Evolutionary conservation across 768 basidiomycete species (phyloP), one percentile per base, ranked within the genome.

Genomic region (Favolaschia claudopus): DNA sequence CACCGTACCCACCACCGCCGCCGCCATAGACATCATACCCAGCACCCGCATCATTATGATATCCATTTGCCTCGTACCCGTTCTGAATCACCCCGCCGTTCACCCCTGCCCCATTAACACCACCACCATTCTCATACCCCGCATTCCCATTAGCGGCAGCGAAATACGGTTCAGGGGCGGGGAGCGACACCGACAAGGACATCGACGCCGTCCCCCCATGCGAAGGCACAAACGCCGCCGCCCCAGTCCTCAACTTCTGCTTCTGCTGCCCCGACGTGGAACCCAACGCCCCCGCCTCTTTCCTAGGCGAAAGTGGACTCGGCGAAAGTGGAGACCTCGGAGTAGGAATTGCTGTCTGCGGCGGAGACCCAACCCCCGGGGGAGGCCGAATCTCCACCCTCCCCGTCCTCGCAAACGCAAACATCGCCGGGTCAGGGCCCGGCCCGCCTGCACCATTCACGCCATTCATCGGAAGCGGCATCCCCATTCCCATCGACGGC

Each of bases 181-280:
- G n/a, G n/a, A n/a, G n/a, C n/a, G n/a, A n/a, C n/a, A n/a, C n/a
- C n/a, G 17, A 7, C 49, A 29, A 17, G 22, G 9, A 10, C 12
- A 44, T 8, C 10, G 61, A 54, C 32, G 55, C 13, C 13, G 45
- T 5, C 8, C 29, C 13, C 17, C 46, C n/a, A 24, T 58, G 79
- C 19, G 74, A 74, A 14, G 84, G 82, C 55, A 84, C 82, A 66
- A 84, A 86, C 27, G 81, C 55, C 4, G 79, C 76, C 12, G 85
- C 83, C 8, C 77, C 78, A 17, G 81, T 82, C 60, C 88, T 81
- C 58, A 88, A 74, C 51, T 71, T 78, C 54, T 75, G 68, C 14
- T 54, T 65, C 40, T 64, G 61, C 39, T 64, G 70, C 54, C 69
- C 72, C 31, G 72, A 75, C 20, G 74, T 72, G 55, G 81, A 73